Evolutionary conservation across 495 filamentous ascomycete species (phyloP).

Genomic region (Penicillium riverlandense): DNA sequence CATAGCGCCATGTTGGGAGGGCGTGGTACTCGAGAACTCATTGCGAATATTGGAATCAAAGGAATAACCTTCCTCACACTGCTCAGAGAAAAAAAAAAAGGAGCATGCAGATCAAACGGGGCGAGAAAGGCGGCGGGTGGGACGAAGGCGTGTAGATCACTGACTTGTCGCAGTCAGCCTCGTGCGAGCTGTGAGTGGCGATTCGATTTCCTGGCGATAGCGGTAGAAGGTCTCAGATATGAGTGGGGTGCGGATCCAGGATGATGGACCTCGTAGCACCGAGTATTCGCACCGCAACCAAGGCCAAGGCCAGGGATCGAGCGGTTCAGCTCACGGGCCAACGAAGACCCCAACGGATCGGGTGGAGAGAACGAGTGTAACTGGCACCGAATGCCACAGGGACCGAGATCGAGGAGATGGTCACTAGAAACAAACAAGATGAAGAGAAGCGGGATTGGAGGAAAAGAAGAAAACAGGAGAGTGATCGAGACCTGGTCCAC

Average conservation of each 20-base stretch:
- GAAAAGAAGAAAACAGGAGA: too few relatives aligned
- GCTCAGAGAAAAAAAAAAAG: constrained; percentile 10
- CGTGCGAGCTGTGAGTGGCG: too few relatives aligned
- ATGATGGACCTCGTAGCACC: background rate
- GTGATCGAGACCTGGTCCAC: too few relatives aligned
- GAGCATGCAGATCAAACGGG: constrained; percentile 10
- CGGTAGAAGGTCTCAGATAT: background rate
- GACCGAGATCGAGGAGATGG: constrained; percentile 6
- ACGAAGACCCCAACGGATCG: too few relatives aligned
- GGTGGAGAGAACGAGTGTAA: constrained; percentile 48
- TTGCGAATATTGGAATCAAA: constrained; percentile 19
- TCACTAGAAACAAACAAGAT: background rate
- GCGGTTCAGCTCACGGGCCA: background rate
- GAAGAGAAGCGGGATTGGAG: background rate
- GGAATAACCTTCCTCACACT: constrained; percentile 13
- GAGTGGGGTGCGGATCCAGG: background rate
- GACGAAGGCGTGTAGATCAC: too few relatives aligned
- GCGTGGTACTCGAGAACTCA: constrained; percentile 15
- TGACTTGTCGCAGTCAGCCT: too few relatives aligned
- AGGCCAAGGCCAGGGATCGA: background rate
- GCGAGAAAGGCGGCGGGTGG: too few relatives aligned
- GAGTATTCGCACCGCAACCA: background rate
- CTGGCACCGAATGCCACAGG: constrained; percentile 47
- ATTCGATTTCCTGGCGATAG: too few relatives aligned
- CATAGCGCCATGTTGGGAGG: constrained; percentile 24